A percentile compares a stretch with the other conserved stretches of the same genome.
Conservation (phyloP, 2,329 filamentous ascomycete species). For the Ceratocystis eucalypticola region DNA sequence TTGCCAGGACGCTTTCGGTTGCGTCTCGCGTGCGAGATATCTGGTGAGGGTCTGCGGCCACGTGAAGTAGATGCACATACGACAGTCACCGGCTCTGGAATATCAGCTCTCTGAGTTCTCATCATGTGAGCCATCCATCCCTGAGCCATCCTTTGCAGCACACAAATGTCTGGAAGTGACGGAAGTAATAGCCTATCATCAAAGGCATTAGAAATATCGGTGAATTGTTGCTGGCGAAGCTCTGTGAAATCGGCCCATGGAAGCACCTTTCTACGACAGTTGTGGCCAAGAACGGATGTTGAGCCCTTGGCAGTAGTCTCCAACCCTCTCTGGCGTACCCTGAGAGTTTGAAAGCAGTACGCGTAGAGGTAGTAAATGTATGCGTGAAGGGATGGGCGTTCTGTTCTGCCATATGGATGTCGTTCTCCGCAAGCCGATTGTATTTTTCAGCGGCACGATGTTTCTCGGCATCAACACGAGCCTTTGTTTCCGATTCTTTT, state of each 20-base stretch:
- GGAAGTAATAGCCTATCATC: background rate
- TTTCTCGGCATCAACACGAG: background rate
- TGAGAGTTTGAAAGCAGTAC: background rate
- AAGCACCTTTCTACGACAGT: background rate
- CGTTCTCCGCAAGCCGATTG: too few species aligned
- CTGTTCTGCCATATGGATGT: too few species aligned
- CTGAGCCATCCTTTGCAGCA: too few species aligned
- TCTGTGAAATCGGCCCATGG: background rate
- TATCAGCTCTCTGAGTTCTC: too few species aligned
- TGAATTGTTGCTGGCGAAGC: background rate
- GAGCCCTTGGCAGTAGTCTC: background rate
- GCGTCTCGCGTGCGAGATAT: too few species aligned
- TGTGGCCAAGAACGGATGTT: background rate
- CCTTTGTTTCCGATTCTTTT: too few species aligned
- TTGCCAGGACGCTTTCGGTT: background rate
- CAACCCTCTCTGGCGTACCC: too few species aligned
- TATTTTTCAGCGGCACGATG: too few species aligned
- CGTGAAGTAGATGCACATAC: background rate
- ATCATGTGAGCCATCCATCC: background rate
- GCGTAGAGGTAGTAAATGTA: background rate
- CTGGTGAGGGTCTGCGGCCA: too few species aligned
- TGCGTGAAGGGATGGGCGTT: background rate
- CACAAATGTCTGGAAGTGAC: too few species aligned
- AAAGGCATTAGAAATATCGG: background rate
- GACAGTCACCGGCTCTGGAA: too few species aligned